Evolutionary conservation across 2,329 filamentous ascomycete species (phyloP).

Genomic region (Scytalidium lignicola): DNA sequence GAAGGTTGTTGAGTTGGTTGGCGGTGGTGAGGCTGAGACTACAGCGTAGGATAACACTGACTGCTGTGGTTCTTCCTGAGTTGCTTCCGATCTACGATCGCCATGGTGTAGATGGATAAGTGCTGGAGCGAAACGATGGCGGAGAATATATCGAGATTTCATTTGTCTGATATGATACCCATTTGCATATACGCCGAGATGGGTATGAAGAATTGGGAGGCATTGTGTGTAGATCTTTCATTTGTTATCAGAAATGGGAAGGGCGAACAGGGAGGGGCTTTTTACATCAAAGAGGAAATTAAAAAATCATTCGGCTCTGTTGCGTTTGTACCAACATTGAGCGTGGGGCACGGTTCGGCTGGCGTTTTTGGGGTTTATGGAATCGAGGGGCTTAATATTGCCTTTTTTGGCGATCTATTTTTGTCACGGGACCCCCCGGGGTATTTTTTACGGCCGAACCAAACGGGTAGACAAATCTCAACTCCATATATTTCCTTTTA

Average conservation of each 20-base stretch:
- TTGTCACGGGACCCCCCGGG: not conserved
- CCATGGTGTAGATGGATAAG: too few relatives aligned
- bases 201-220: conserved; percentile 17
- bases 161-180: conserved; percentile 26
- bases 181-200: conserved; percentile 21
- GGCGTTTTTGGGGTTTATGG: conserved; percentile 5
- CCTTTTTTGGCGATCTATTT: too few relatives aligned
- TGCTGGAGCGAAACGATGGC: not conserved
- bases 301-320: conserved; percentile 18
- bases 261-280: not conserved
- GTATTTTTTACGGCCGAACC: conserved; percentile 1
- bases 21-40: conserved; percentile 38
- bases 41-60: not conserved
- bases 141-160: conserved; percentile 8
- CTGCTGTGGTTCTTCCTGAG: too few relatives aligned
- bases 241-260: conserved; percentile 4
- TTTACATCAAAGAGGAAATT: conserved; percentile 12
- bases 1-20: conserved; percentile 89
- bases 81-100: too few relatives aligned
- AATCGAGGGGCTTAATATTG: conserved; percentile 3
- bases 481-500: conserved; percentile 11
- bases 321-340: conserved; percentile 24
- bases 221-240: conserved; percentile 5
- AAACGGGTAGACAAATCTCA: conserved; percentile 21
- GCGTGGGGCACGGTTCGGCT: conserved; percentile 14